phyloP scores from a whole-genome alignment of 1,284 basidiomycete species.

The Tylopilus sp. region DNA sequence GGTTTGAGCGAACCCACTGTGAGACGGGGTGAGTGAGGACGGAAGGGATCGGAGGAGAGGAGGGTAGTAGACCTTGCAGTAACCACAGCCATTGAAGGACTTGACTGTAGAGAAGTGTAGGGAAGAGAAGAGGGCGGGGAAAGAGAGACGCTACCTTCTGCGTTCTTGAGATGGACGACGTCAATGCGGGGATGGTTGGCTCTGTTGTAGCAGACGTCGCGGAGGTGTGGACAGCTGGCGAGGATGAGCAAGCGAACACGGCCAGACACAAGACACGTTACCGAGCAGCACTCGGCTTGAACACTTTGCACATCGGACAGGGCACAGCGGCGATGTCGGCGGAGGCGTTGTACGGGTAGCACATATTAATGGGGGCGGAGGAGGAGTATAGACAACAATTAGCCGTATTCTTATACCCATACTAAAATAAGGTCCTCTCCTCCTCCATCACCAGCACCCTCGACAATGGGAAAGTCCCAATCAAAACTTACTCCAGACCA shows the following conservation, averaged over 20 bases:
- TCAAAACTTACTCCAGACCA: conserved; percentile 97
- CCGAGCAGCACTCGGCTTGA: conserved; percentile 69
- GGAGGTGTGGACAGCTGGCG: conserved; percentile 76
- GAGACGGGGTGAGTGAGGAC: conserved; percentile 38
- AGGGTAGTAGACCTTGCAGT: conserved; percentile 73
- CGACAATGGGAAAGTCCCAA: conserved; percentile 94
- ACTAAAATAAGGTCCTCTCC: conserved; percentile 46
- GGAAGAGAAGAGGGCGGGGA: conserved; percentile 16
- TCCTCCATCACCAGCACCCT: conserved; percentile 21
- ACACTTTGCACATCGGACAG: conserved; percentile 88
- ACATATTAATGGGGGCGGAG: conserved; percentile 62
- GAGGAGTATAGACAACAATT: conserved; percentile 31
- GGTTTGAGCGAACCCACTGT: conserved; percentile 76
- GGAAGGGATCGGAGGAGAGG: conserved; percentile 38
- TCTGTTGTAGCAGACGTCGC: conserved; percentile 79
- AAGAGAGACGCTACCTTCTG: conserved; percentile 71
- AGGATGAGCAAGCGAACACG: conserved; percentile 19
- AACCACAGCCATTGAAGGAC: conserved; percentile 86
- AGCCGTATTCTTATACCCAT: conserved; percentile 46
- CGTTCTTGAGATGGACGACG: conserved; percentile 81
- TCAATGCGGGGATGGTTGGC: conserved; percentile 77
- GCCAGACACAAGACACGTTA: conserved; percentile 39
- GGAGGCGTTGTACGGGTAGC: conserved; percentile 73
- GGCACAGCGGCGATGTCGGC: conserved; percentile 68
- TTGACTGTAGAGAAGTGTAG: conserved; percentile 61